phyloP scores from a whole-genome alignment of 2,329 filamentous ascomycete genomes.

The Chrysoporthe puriensis region DNA sequence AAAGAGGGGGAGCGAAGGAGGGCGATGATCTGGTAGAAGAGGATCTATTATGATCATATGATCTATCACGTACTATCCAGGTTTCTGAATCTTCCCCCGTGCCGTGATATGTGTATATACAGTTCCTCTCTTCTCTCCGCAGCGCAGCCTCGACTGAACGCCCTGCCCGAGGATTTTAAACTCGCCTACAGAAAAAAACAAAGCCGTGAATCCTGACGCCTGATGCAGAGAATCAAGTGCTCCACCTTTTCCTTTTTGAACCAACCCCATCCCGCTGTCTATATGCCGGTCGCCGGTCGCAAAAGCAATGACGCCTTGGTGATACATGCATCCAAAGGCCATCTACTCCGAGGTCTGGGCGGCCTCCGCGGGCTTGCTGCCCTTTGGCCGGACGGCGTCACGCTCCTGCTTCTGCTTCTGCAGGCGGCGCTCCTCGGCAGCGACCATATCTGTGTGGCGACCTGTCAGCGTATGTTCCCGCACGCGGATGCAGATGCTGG shows the following conservation, averaged over 20 bases:
- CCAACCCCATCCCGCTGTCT: slow-evolving; percentile 3
- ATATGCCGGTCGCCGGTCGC: not conserved
- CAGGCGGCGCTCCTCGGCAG: slow-evolving; percentile 70
- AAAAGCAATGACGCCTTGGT: slow-evolving; percentile 2
- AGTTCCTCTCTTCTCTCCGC: not conserved
- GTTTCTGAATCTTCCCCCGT: not conserved
- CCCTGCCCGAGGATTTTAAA: not conserved
- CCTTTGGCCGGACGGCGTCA: slow-evolving; percentile 19
- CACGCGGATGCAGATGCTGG: not conserved
- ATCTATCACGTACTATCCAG: not conserved
- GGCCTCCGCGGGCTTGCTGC: slow-evolving; percentile 28
- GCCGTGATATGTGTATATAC: not conserved
- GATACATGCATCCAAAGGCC: not conserved
- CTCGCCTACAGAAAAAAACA: not conserved
- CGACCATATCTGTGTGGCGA: slow-evolving; percentile 71
- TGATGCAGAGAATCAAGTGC: not conserved
- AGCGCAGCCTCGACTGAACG: not conserved
- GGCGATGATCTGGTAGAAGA: not conserved
- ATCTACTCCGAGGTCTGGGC: slow-evolving; percentile 24
- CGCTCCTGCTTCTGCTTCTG: slow-evolving; percentile 45
- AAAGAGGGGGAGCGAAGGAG: not conserved
- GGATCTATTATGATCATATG: slow-evolving; percentile 11
- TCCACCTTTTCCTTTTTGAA: not conserved
- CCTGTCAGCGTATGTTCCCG: slow-evolving; percentile 28
- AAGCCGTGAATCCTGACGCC: slow-evolving; percentile 8